phyloP scores from a whole-genome alignment of 2,329 filamentous ascomycete genomes.

The Seiridium cupressi region DNA sequence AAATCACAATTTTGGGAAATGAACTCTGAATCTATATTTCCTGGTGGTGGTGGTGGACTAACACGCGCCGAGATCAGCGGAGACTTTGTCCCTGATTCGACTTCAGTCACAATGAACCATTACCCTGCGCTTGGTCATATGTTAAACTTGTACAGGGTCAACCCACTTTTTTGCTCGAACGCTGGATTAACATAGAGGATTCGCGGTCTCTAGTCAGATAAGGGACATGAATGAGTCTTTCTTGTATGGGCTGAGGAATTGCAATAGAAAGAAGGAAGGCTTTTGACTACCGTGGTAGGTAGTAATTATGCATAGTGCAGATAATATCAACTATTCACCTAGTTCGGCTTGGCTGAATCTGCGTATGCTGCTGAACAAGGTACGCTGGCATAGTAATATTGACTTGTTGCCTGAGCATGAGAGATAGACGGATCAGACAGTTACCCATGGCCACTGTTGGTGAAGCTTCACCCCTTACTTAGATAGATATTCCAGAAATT shows the following conservation, averaged over 20 bases:
- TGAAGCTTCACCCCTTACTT: background rate
- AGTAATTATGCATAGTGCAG: background rate
- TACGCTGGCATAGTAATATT: slow-evolving; percentile 20
- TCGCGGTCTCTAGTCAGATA: background rate
- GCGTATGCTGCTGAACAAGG: slow-evolving; percentile 18
- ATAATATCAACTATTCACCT: background rate
- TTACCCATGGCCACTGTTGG: background rate
- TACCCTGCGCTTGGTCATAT: slow-evolving; percentile 11
- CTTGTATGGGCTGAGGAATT: slow-evolving; percentile 8
- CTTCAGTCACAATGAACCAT: slow-evolving; percentile 12
- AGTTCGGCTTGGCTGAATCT: slow-evolving; percentile 17
- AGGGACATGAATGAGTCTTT: slow-evolving; percentile 11
- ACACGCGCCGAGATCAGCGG: slow-evolving; percentile 17
- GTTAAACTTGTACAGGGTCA: slow-evolving; percentile 15
- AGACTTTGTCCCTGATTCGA: slow-evolving; percentile 11
- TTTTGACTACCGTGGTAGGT: too few species aligned
- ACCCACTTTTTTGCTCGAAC: slow-evolving; percentile 13
- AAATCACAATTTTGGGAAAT: slow-evolving; percentile 39
- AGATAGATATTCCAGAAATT: background rate
- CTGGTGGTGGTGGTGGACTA: slow-evolving; percentile 12
- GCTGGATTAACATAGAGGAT: slow-evolving; percentile 13
- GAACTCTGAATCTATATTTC: slow-evolving; percentile 37
- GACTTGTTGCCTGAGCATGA: slow-evolving; percentile 8
- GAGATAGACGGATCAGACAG: background rate
- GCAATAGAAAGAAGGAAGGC: slow-evolving; percentile 9